Evolutionary conservation across 192 early-diverging fungal genomes (phyloP).

Genomic region (Podila minutissima): DNA sequence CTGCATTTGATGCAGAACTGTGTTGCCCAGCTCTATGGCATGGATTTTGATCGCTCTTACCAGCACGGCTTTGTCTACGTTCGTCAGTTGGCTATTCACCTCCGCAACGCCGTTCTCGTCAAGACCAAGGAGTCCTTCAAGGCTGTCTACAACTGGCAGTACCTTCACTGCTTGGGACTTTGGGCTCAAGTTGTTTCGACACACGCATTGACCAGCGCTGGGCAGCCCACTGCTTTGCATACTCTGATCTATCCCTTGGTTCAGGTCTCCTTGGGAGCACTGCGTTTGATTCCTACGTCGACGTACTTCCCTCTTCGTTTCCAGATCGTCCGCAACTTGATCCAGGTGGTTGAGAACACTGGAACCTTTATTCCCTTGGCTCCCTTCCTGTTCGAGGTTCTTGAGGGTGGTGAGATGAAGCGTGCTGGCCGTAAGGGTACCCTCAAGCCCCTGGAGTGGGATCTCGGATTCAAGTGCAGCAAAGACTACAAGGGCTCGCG

Average conservation of each 20-base stretch:
- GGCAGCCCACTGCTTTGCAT: constrained; percentile 63
- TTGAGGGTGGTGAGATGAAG: constrained; percentile 78
- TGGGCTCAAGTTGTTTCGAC: constrained; percentile 88
- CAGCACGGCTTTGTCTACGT: constrained; percentile 95
- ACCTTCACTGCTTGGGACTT: constrained; percentile 89
- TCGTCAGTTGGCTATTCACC: constrained; percentile 91
- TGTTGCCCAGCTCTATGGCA: constrained; percentile 88
- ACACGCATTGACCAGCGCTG: constrained; percentile 66
- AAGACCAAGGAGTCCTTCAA: constrained; percentile 90
- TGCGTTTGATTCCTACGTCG: constrained; percentile 86
- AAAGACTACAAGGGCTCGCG: constrained; percentile 86
- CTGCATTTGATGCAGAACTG: constrained; percentile 95
- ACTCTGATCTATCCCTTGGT: constrained; percentile 91
- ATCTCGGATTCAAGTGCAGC: constrained; percentile 79
- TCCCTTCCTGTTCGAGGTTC: constrained; percentile 85
- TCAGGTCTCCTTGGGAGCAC: constrained; percentile 78
- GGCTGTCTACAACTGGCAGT: constrained; percentile 98
- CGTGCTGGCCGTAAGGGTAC: constrained; percentile 80
- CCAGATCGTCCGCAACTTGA: constrained; percentile 80
- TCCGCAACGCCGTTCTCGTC: constrained; percentile 88
- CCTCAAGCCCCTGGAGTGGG: constrained; percentile 86
- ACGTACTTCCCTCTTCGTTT: constrained; percentile 95
- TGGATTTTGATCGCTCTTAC: constrained; percentile 84
- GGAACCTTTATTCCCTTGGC: constrained; percentile 87
- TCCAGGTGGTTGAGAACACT: constrained; percentile 76